Evolutionary conservation across 352 stramenopile species (phyloP), one percentile per base, ranked within the genome.

Genomic region (Aphanomyces invadans): DNA sequence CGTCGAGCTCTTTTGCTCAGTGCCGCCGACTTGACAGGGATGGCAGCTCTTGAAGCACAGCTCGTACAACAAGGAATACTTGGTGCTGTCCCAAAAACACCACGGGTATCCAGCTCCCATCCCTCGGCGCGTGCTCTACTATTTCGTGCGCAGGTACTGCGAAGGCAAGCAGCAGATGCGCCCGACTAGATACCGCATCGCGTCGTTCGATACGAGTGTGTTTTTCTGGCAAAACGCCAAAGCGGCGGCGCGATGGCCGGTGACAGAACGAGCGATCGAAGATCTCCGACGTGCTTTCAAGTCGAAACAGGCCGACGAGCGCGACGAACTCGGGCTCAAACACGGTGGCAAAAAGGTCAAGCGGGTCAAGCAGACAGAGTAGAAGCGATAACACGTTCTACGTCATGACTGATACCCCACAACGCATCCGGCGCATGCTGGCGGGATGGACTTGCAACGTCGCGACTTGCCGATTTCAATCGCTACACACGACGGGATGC

Each of bases 191-290:
- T 96, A 87, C 82, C 86, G 89, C 28, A 89, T 97, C 29, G 86
- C 90, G 52, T 98, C 92, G 10, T 98, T 97, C 71, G 90, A 98
- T 70, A 98, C 95, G 28, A 97, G 89, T 69, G 78, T 98, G 4
- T 97, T 98, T 72, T 98, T 98, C 71, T 95, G 95, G 76, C 95
- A 98, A 69, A 98, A 98, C 68, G 70, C 75, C 26, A 83, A 83
- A 53, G 95, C 86, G 2, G 73, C 64, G 32, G 76, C 57, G 51
- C 79, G 87, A 62, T 94, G 83, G 86, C 74, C 75, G 17, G 76
- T 94, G 46, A 89, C 81, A 5, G 61, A 78, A n/a, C 63, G 73
- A 26, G 65, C 51, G 23, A 23, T 70, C 12, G 39, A 60, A 36
- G 15, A 49, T 55, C 12, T 70, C 5, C 60, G 33, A 2, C n/a